Base-by-base conservation (phyloP, 768 basidiomycete genomes). In the Pholiota conissans region DNA sequence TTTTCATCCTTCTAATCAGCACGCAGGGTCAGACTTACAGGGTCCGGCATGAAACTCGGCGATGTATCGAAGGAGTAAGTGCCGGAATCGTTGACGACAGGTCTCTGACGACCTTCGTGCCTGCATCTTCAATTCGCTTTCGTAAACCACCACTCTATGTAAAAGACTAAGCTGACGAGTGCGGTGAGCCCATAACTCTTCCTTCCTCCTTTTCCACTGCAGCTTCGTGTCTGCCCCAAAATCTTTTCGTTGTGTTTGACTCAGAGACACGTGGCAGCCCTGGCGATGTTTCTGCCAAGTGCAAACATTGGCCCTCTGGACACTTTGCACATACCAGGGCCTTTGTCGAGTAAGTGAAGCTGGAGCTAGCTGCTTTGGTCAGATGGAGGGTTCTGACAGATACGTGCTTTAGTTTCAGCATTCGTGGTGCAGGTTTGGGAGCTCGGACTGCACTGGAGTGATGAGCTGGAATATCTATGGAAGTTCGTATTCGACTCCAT, bases 391-490 rank as follows among this genome's bases (percentile, higher is more conserved):
- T 26, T 9, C 8, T 24, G 4, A 45, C 9, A 22, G 22, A 45
- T 13, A 3, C 5, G 20, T 45, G 22, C 18, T 24, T 10, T 29
- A 68, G 67, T 63, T 24, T 58, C 60, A 6, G 65, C 67, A n/a
- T 37, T 66, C 8, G 62, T 58, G n/a, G 53, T 60, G 3, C 67
- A 68, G 34, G 27, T 63, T 6, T 64, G 62, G 61, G 67, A 66
- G 32, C 39, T 55, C 2, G 20, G 58, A 35, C 32, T 54, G 2
- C 53, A 55, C 42, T 61, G 66, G 46, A 49, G 48, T 4, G 62
- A 65, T 35, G 67, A 68, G 52, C 58, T 68, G 7, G 62, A 68
- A 27, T 63, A 65, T 34, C 49, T 68, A 39, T 64, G 61, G 60
- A 58, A 53, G 67, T 68, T 27, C 14, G 57, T 42, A 4, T 29